phyloP scores from a whole-genome alignment of 495 filamentous ascomycete genomes.

The Astrothelium subdiscretum region DNA sequence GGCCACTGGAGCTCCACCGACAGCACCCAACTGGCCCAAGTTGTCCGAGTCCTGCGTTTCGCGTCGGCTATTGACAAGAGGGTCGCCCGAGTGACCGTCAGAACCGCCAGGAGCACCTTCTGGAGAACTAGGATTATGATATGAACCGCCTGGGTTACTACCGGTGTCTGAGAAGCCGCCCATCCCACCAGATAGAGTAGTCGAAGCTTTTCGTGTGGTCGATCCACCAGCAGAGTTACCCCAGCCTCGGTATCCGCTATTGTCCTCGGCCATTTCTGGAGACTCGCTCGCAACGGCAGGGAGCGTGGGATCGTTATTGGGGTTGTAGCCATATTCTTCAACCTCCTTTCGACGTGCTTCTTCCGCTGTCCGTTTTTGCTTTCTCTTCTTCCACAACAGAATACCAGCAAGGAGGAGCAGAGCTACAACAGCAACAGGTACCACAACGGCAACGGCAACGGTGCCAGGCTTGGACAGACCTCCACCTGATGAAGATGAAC shows the following conservation, averaged over 20 bases:
- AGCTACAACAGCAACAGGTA: conserved; percentile 83
- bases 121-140: conserved; percentile 51
- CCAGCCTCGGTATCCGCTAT: conserved; percentile 85
- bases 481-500: conserved; percentile 11
- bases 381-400: conserved; percentile 78
- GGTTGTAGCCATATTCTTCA: conserved; percentile 93
- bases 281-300: conserved; percentile 45
- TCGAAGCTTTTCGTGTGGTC: conserved; percentile 70
- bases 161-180: conserved; percentile 58
- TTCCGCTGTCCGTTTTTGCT: conserved; percentile 70
- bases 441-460: conserved; percentile 86
- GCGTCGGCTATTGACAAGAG: conserved; percentile 43
- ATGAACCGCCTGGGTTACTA: conserved; percentile 41
- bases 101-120: conserved; percentile 46
- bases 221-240: conserved; percentile 52
- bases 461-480: conserved; percentile 52
- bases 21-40: conserved; percentile 60
- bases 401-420: conserved; percentile 63
- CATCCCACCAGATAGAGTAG: conserved; percentile 70
- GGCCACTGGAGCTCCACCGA: conserved; percentile 57
- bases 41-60: conserved; percentile 45
- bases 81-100: conserved; percentile 62
- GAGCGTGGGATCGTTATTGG: conserved; percentile 79
- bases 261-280: conserved; percentile 41
- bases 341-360: conserved; percentile 87